Conservation (phyloP, 805 yeast genomes). For the Millerozyma acaciae region DNA sequence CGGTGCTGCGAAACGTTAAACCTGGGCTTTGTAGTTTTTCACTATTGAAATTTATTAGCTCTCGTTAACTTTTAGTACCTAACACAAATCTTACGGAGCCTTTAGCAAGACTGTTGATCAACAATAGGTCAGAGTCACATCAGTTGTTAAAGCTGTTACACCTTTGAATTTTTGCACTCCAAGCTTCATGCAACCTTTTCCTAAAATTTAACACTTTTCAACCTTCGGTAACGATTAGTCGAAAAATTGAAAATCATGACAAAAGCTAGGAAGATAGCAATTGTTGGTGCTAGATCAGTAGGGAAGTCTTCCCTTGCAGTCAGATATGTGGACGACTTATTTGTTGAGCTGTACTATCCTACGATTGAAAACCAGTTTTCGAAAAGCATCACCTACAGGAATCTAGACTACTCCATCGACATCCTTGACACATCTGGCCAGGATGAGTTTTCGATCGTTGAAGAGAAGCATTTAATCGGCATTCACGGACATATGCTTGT, state of each 20-base stretch:
- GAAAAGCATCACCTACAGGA: conserved; percentile 63
- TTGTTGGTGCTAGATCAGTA: conserved; percentile 84
- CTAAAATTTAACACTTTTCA: too few species aligned
- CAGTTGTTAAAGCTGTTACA: too few species aligned
- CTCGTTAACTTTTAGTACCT: too few species aligned
- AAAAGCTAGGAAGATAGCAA: conserved; percentile 72
- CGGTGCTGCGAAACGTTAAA: too few species aligned
- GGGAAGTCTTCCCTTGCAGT: conserved; percentile 86
- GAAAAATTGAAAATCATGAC: conserved; percentile 25
- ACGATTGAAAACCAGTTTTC: conserved; percentile 84
- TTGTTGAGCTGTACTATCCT: conserved; percentile 85
- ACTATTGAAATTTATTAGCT: too few species aligned
- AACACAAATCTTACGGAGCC: too few species aligned
- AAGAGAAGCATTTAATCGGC: conserved; percentile 73
- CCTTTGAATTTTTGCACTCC: too few species aligned
- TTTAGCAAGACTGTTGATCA: too few species aligned
- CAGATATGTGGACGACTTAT: conserved; percentile 82
- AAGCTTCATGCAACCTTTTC: too few species aligned
- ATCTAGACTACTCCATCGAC: conserved; percentile 75
- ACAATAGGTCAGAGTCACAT: too few species aligned
- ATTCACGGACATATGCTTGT: conserved; percentile 81
- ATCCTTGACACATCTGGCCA: conserved; percentile 92
- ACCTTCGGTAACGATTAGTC: too few species aligned
- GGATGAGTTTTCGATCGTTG: conserved; percentile 80
- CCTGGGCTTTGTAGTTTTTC: too few species aligned